A percentile compares a stretch with the other conserved stretches of the same genome.
phyloP scores from a whole-genome alignment of 345 rosid genomes.

The Salix dunnii region DNA sequence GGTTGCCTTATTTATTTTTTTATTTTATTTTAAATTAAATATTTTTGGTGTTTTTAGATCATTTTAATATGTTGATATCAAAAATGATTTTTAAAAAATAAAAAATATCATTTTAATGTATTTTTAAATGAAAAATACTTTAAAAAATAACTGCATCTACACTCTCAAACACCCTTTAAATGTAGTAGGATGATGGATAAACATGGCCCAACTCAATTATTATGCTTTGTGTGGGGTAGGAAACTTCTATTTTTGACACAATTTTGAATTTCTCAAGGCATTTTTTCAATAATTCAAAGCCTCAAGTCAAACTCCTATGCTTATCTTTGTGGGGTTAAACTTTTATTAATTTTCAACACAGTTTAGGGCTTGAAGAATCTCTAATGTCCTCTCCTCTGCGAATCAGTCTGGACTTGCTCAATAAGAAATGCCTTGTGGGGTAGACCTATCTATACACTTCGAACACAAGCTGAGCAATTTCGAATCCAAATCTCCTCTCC shows the following conservation, averaged over 20 bases:
- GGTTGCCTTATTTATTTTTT: too few relatives aligned
- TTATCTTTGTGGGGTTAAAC: background rate
- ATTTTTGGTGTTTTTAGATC: too few relatives aligned
- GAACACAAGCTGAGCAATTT: background rate
- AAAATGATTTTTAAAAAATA: too few relatives aligned
- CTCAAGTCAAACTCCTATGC: background rate
- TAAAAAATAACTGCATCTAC: too few relatives aligned
- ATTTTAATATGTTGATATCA: too few relatives aligned
- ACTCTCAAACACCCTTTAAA: too few relatives aligned
- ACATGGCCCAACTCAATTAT: conserved; percentile 11
- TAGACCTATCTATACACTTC: background rate
- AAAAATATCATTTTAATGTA: too few relatives aligned
- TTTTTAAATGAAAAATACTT: too few relatives aligned
- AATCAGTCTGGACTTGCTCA: conserved; percentile 1
- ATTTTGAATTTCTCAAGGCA: background rate
- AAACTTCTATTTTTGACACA: background rate
- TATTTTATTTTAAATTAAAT: too few relatives aligned
- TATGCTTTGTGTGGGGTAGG: background rate
- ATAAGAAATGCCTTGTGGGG: background rate
- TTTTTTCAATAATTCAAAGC: background rate
- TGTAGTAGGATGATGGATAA: too few relatives aligned
- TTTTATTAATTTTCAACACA: background rate
- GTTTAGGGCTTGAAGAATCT: background rate
- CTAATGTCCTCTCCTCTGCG: background rate
- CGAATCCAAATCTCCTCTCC: background rate